Conservation (phyloP, 2,329 filamentous ascomycete genomes). For the Gnomoniopsis smithogilvyi region DNA sequence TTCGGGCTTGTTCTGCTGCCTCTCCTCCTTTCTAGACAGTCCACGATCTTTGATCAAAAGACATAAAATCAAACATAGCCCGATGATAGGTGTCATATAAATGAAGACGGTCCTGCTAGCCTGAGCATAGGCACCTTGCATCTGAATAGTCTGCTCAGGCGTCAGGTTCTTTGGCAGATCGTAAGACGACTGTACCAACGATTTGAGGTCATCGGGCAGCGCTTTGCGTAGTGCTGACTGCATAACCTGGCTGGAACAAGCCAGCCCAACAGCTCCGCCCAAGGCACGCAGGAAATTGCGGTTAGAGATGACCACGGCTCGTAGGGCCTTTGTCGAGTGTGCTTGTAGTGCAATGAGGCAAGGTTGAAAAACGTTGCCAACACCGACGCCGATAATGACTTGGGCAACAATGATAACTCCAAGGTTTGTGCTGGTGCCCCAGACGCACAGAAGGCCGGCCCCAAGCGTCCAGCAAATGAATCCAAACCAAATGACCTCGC, state of each 20-base stretch:
- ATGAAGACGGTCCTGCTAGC: conserved; percentile 1
- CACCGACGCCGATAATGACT: conserved; percentile 31
- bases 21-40: neutral
- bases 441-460: conserved; percentile 28
- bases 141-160: neutral
- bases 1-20: neutral
- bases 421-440: conserved; percentile 23
- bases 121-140: conserved; percentile 1
- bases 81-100: neutral
- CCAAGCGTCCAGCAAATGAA: conserved; percentile 22
- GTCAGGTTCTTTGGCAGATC: neutral
- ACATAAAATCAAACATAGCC: neutral
- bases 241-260: conserved; percentile 6
- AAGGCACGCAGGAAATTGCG: conserved; percentile 36
- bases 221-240: conserved; percentile 1
- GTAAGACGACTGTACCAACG: neutral
- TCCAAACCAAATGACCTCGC: conserved; percentile 44
- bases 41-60: conserved; percentile 4
- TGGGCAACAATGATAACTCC: conserved; percentile 29
- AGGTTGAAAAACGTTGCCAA: conserved; percentile 34
- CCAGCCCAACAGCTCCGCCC: conserved; percentile 33
- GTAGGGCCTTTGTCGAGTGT: conserved; percentile 31
- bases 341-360: conserved; percentile 35
- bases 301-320: conserved; percentile 34
- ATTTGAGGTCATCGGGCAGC: neutral